phyloP scores from a whole-genome alignment of 768 basidiomycete species.

The Rossbeevera mucosa region DNA sequence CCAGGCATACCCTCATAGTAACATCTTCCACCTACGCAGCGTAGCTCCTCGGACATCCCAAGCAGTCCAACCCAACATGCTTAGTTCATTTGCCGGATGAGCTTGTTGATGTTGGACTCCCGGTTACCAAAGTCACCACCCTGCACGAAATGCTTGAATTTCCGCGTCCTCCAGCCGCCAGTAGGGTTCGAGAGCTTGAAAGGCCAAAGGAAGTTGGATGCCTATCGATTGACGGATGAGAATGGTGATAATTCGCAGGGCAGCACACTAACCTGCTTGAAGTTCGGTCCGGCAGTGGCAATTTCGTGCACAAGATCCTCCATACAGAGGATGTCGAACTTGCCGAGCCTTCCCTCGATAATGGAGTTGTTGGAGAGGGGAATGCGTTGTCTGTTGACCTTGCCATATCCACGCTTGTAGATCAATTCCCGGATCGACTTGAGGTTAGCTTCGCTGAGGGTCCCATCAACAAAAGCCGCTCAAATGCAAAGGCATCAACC shows the following conservation, averaged over 20 bases:
- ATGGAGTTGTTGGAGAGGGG: constrained; percentile 90
- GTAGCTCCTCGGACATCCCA: neutral
- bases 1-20: constrained; percentile 29
- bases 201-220: constrained; percentile 97
- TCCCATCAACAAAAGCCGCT: constrained; percentile 2
- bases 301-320: constrained; percentile 99
- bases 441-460: constrained; percentile 82
- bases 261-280: constrained; percentile 78
- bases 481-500: constrained; percentile 25
- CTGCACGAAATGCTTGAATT: constrained; percentile 96
- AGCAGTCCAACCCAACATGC: constrained; percentile 4
- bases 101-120: constrained; percentile 95
- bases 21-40: constrained; percentile 8
- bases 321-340: constrained; percentile 92
- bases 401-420: constrained; percentile 99
- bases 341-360: constrained; percentile 87
- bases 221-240: constrained; percentile 36
- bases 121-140: constrained; percentile 98
- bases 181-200: constrained; percentile 99
- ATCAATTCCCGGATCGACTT: constrained; percentile 95
- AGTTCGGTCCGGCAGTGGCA: constrained; percentile 91
- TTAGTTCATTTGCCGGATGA: constrained; percentile 93
- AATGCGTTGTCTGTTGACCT: constrained; percentile 96
- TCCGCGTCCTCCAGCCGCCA: constrained; percentile 95
- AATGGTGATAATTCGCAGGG: neutral